A percentile compares a stretch with the other conserved stretches of the same genome.
These are phyloP conservation scores for Lanmaoa pseudosensibilis DNA, from an alignment of 768 basidiomycete genomes.

Conservation along the genomic window DNA sequence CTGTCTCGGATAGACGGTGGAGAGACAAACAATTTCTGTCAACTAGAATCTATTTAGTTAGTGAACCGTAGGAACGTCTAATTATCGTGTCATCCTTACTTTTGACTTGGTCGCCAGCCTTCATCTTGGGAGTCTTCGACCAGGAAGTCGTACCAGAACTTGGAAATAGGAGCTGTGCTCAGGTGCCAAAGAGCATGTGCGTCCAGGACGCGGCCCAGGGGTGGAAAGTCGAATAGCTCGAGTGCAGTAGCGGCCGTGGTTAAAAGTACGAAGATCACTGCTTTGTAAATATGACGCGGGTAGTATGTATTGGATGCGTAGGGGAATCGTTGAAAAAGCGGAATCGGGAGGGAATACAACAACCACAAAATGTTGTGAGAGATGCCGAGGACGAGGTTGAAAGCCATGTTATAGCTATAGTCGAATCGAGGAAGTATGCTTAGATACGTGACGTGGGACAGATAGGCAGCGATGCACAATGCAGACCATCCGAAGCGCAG, in stretches of 20 bases:
- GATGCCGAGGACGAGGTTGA: constrained; percentile 76
- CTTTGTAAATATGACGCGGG: constrained; percentile 52
- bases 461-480: constrained; percentile 54
- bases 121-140: constrained; percentile 68
- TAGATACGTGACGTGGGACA: constrained; percentile 79
- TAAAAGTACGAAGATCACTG: constrained; percentile 60
- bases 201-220: constrained; percentile 72
- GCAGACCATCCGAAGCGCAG: constrained; percentile 44
- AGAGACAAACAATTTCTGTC: constrained; percentile 1
- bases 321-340: constrained; percentile 55
- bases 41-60: constrained; percentile 16
- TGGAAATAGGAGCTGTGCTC: constrained; percentile 72
- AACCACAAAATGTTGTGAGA: constrained; percentile 83
- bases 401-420: constrained; percentile 90
- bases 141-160: constrained; percentile 86
- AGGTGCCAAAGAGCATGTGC: constrained; percentile 95
- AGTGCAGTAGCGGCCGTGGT: constrained; percentile 75
- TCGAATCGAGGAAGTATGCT: constrained; percentile 76
- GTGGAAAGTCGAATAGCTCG: constrained; percentile 91
- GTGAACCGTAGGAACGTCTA: not conserved
- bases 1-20: not conserved
- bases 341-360: constrained; percentile 57
- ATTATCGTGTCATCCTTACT: constrained; percentile 20
- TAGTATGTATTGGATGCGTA: constrained; percentile 55
- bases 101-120: constrained; percentile 57